Evolutionary conservation across 2,329 filamentous ascomycete genomes (phyloP).

Genomic region (Fusarium miscanthi): DNA sequence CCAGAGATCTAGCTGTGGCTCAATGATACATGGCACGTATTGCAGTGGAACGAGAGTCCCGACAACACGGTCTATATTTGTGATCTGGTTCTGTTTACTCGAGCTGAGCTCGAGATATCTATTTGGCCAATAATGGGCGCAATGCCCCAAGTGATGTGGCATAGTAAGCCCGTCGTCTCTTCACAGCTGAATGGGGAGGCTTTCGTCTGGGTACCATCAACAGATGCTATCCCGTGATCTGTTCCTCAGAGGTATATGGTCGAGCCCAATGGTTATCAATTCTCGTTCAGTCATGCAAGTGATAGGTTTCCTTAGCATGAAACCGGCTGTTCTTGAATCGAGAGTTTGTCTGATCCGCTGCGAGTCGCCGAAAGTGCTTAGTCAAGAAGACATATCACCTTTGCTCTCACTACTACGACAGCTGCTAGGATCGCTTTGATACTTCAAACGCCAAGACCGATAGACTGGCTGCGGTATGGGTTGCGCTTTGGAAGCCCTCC

Average conservation of each 20-base stretch:
- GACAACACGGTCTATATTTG: not conserved
- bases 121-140: not conserved
- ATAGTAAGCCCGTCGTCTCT: not conserved
- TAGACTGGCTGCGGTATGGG: not conserved
- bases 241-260: not conserved
- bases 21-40: not conserved
- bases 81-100: not conserved
- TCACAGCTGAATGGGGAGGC: not conserved
- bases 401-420: not conserved
- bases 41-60: not conserved
- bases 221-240: not conserved
- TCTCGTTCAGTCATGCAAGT: not conserved
- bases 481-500: slow-evolving; percentile 13
- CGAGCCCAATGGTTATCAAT: not conserved
- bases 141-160: not conserved
- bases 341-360: not conserved
- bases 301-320: not conserved
- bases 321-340: not conserved
- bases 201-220: not conserved
- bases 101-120: not conserved
- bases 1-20: not conserved
- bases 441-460: not conserved
- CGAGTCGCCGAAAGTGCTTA: not conserved
- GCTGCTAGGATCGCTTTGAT: not conserved
- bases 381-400: not conserved